Conservation (phyloP, 495 filamentous ascomycete genomes). For the Hapsidospora chrysogenum region DNA sequence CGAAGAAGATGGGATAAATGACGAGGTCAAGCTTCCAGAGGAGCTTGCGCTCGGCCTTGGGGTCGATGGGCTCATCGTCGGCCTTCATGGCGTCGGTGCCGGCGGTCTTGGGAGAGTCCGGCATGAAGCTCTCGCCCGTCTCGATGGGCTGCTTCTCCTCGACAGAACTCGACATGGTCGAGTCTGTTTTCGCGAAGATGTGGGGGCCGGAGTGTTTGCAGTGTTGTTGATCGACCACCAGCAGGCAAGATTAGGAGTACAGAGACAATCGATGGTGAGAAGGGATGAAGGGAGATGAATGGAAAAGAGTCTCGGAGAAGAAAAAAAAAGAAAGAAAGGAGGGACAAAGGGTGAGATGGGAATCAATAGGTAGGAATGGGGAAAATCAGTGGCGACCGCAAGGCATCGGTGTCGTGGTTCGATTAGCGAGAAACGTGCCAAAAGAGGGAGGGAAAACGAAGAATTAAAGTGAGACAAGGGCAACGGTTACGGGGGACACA, state of each 20-base stretch:
- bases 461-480: too few relatives aligned
- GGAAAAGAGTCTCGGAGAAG: not conserved
- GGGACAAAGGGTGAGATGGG: not conserved
- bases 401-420: too few relatives aligned
- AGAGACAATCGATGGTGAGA: not conserved
- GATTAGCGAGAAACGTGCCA: too few relatives aligned
- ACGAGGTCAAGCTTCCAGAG: slow-evolving; percentile 19
- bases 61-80: slow-evolving; percentile 4
- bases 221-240: not conserved
- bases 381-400: too few relatives aligned
- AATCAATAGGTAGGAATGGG: not conserved
- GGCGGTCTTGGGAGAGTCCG: not conserved
- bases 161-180: not conserved
- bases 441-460: too few relatives aligned
- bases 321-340: not conserved
- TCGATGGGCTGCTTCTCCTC: not conserved
- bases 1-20: slow-evolving; percentile 22
- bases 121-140: not conserved
- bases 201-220: not conserved
- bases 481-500: too few relatives aligned
- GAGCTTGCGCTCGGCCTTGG: slow-evolving; percentile 12
- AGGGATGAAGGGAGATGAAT: not conserved
- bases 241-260: not conserved
- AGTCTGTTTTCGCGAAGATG: too few relatives aligned
- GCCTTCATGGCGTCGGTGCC: not conserved